phyloP scores from a whole-genome alignment of 2,329 filamentous ascomycete species.

The Chrysoporthe austroafricana region DNA sequence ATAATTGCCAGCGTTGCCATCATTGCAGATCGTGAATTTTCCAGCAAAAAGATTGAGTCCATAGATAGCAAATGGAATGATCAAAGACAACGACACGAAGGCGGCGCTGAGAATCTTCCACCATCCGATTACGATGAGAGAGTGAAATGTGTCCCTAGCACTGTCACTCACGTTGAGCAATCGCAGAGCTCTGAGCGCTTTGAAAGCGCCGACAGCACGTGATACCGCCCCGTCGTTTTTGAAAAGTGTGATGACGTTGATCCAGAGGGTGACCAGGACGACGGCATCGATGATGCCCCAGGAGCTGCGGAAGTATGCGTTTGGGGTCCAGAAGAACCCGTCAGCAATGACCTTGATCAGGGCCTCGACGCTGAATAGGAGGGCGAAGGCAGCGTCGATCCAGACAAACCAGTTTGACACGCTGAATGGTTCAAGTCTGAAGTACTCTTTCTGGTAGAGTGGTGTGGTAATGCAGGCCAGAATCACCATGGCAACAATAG shows the following conservation, averaged over 20 bases:
- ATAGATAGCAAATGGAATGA: conserved; percentile 97
- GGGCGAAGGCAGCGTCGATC: conserved; percentile 87
- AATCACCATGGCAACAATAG: conserved; percentile 97
- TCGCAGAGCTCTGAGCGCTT: conserved; percentile 87
- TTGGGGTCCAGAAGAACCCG: conserved; percentile 94
- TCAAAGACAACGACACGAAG: conserved; percentile 89
- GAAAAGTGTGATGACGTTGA: conserved; percentile 86
- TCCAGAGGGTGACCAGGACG: conserved; percentile 91
- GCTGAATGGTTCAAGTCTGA: conserved; percentile 59
- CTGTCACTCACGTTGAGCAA: conserved; percentile 96
- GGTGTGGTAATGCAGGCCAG: conserved; percentile 94
- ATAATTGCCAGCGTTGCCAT: conserved; percentile 60
- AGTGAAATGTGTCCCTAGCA: conserved; percentile 94
- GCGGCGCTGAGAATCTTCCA: conserved; percentile 94
- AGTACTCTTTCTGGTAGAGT: conserved; percentile 89
- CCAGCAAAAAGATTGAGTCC: conserved; percentile 92
- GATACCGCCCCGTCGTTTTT: conserved; percentile 83
- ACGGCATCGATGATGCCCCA: conserved; percentile 96
- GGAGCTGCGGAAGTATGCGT: conserved; percentile 93
- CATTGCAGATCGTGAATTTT: conserved; percentile 79
- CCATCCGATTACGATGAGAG: conserved; percentile 88
- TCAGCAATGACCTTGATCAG: conserved; percentile 93
- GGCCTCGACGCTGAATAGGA: conserved; percentile 84
- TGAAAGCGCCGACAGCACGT: conserved; percentile 92
- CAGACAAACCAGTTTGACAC: conserved; percentile 91